These are phyloP conservation scores for Stygiomarasmius scandens DNA, from an alignment of 1,284 basidiomycete genomes.

Conservation along the genomic window DNA sequence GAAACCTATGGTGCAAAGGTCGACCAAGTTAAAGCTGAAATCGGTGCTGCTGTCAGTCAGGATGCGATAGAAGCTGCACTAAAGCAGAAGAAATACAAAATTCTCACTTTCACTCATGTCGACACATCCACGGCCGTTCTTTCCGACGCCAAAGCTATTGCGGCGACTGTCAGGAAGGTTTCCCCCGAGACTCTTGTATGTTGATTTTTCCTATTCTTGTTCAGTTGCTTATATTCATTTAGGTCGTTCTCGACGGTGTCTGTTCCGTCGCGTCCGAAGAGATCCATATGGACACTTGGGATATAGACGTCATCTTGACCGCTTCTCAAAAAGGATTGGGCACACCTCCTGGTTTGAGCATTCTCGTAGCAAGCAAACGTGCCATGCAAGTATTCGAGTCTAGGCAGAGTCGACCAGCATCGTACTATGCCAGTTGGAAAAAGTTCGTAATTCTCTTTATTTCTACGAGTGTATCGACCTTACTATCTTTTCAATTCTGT, in stretches of 20 bases:
- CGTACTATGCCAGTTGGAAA: constrained; percentile 92
- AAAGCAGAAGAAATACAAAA: constrained; percentile 83
- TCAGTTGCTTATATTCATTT: constrained; percentile 8
- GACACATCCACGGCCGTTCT: constrained; percentile 88
- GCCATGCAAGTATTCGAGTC: constrained; percentile 78
- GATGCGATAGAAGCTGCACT: constrained; percentile 76
- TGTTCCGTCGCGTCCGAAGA: constrained; percentile 97
- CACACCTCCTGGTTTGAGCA: constrained; percentile 91
- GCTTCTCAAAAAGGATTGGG: constrained; percentile 97
- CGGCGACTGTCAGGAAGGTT: constrained; percentile 73
- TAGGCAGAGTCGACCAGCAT: constrained; percentile 71
- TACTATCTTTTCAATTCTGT: not conserved
- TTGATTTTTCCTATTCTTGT: constrained; percentile 7
- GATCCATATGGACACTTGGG: constrained; percentile 94
- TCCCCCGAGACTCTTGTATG: constrained; percentile 86
- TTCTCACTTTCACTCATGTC: constrained; percentile 93
- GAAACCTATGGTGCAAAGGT: constrained; percentile 90
- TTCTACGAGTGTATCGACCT: not conserved
- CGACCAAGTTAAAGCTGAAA: constrained; percentile 81
- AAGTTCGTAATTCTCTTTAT: constrained; percentile 46
- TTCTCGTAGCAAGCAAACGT: constrained; percentile 80
- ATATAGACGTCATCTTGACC: constrained; percentile 86
- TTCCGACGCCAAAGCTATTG: constrained; percentile 82
- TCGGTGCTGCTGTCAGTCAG: constrained; percentile 77
- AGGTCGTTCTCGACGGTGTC: constrained; percentile 89